phyloP scores from a whole-genome alignment of 805 yeast genomes.

The Myxozyma neotropica region DNA sequence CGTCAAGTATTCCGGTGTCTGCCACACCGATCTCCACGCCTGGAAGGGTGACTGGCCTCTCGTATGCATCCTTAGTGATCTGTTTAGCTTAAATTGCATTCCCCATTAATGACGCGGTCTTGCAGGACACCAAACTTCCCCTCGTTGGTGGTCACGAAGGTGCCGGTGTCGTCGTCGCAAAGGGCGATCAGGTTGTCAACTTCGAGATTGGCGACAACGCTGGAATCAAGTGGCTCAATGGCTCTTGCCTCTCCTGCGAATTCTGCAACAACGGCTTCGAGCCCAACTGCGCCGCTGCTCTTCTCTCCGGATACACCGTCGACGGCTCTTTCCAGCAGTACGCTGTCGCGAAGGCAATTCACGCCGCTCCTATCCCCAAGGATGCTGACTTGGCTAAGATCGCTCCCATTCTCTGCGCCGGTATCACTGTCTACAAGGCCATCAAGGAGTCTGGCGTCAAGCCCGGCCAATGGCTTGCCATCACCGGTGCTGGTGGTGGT shows the following conservation, averaged over 20 bases:
- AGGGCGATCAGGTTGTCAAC: conserved; percentile 67
- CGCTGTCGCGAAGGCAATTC: conserved; percentile 84
- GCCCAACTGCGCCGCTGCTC: conserved; percentile 70
- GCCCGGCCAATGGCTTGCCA: conserved; percentile 76
- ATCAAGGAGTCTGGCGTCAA: conserved; percentile 71
- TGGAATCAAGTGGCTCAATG: conserved; percentile 82
- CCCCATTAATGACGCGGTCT: background rate
- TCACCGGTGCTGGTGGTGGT: conserved; percentile 82
- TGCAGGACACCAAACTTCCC: conserved; percentile 59
- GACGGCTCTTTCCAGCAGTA: conserved; percentile 92
- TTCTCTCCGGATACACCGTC: conserved; percentile 81
- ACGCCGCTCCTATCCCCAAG: conserved; percentile 77
- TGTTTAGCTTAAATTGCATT: too few relatives aligned
- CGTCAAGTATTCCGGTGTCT: conserved; percentile 86
- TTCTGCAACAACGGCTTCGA: conserved; percentile 66
- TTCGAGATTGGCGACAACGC: conserved; percentile 80
- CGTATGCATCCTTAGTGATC: too few relatives aligned
- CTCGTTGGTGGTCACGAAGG: conserved; percentile 90
- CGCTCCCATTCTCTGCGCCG: conserved; percentile 88
- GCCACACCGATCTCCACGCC: conserved; percentile 93
- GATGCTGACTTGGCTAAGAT: conserved; percentile 73
- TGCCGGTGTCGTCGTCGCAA: conserved; percentile 81
- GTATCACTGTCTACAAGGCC: conserved; percentile 90
- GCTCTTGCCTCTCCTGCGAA: conserved; percentile 77
- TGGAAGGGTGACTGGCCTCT: conserved; percentile 95